Percentiles rank a stretch among this genome's conserved stretches.
phyloP scores from a whole-genome alignment of 257 asterid species.

The Schizonepeta tenuifolia region DNA sequence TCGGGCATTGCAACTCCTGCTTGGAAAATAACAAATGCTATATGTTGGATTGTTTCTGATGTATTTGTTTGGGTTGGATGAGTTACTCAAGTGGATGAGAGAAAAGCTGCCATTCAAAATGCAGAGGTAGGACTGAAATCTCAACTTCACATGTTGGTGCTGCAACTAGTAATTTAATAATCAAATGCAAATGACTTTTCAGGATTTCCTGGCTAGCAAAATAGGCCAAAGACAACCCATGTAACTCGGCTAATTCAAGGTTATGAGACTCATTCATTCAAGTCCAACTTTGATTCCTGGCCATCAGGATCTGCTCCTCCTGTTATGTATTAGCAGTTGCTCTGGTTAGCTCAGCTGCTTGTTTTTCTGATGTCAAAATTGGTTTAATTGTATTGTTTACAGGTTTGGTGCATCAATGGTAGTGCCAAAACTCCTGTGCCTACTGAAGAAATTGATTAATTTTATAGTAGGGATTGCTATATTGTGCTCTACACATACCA shows the following conservation, averaged over 20 bases:
- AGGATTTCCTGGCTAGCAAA: slow-evolving; percentile 85
- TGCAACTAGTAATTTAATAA: slow-evolving; percentile 19
- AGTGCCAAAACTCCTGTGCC: slow-evolving; percentile 85
- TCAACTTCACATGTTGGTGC: slow-evolving; percentile 18
- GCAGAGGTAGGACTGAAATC: slow-evolving; percentile 67
- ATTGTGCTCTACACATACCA: slow-evolving; percentile 88
- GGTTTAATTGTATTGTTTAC: slow-evolving; percentile 6
- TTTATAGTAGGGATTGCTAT: slow-evolving; percentile 95
- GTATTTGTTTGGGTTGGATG: slow-evolving; percentile 99
- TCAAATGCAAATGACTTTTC: slow-evolving; percentile 38
- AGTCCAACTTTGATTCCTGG: slow-evolving; percentile 94
- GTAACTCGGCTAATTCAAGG: slow-evolving; percentile 92
- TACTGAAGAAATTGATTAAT: slow-evolving; percentile 82
- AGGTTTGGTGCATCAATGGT: slow-evolving; percentile 96
- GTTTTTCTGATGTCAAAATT: slow-evolving; percentile 15
- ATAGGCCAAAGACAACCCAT: slow-evolving; percentile 86
- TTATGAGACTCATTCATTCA: slow-evolving; percentile 91
- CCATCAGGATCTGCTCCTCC: slow-evolving; percentile 91
- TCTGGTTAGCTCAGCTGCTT: slow-evolving; percentile 18
- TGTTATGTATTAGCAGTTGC: slow-evolving; percentile 37
- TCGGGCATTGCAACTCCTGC: not conserved
- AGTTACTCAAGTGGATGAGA: slow-evolving; percentile 94
- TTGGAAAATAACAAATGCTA: slow-evolving; percentile 92
- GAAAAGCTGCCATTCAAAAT: slow-evolving; percentile 84
- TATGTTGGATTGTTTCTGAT: slow-evolving; percentile 88